Conservation (phyloP, 129 eudicot species). For the Smallanthus sonchifolius region DNA sequence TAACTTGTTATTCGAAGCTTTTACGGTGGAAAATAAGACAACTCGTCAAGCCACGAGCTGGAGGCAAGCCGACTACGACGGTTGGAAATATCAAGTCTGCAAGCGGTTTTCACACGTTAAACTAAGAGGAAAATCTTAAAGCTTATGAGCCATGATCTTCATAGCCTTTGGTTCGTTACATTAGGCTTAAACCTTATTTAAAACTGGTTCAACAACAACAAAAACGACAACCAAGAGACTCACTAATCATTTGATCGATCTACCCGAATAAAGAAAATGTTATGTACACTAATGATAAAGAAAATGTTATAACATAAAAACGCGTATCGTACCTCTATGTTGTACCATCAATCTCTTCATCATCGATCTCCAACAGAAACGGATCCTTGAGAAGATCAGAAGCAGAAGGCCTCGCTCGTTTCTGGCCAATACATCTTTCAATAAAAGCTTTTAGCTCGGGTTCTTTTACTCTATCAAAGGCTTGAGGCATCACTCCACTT, state of each 20-base stretch:
- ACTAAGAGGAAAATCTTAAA: no score
- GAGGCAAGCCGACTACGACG: no score
- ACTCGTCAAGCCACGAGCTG: no score
- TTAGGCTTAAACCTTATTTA: not conserved
- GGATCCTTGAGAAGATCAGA: constrained; percentile 66
- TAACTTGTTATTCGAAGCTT: no score
- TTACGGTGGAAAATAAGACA: no score
- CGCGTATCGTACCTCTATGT: not conserved
- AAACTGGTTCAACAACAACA: not conserved
- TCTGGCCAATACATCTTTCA: constrained; percentile 54
- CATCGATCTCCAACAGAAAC: constrained; percentile 39
- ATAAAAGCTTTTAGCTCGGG: constrained; percentile 60
- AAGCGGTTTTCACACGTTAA: not conserved
- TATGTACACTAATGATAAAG: constrained; percentile 3
- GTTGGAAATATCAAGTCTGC: not conserved
- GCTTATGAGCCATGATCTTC: not conserved
- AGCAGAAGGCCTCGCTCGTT: constrained; percentile 58
- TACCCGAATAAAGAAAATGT: not conserved
- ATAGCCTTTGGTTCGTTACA: not conserved
- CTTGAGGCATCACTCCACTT: constrained; percentile 60
- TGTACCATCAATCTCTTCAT: constrained; percentile 14
- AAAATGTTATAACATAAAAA: not conserved
- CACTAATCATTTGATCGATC: not conserved
- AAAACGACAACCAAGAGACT: not conserved
- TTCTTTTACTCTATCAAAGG: constrained; percentile 52